phyloP scores from a whole-genome alignment of 1,284 basidiomycete genomes.

The Microbotryum lychnidis-dioicae region DNA sequence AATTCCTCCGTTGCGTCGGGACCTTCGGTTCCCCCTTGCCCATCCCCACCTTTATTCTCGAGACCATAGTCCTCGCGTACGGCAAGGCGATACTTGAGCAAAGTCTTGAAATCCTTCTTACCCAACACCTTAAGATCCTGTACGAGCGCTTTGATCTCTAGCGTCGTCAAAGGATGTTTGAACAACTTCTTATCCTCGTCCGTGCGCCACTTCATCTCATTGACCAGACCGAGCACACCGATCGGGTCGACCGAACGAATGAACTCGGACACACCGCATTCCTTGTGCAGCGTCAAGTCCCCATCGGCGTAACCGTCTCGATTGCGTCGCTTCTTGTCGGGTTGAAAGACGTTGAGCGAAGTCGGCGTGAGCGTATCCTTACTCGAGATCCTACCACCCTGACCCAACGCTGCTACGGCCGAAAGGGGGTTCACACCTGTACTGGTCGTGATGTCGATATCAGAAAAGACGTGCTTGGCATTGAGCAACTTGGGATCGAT shows the following conservation, averaged over 20 bases:
- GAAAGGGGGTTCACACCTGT: constrained; percentile 20
- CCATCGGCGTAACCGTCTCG: constrained; percentile 95
- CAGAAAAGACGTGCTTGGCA: constrained; percentile 96
- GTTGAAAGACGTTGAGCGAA: constrained; percentile 78
- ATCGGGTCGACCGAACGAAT: constrained; percentile 60
- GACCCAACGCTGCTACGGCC: background rate
- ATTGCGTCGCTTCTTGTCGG: constrained; percentile 88
- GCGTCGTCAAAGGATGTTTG: constrained; percentile 59
- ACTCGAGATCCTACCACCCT: constrained; percentile 22
- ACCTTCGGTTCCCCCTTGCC: constrained; percentile 43
- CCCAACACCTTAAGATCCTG: constrained; percentile 94
- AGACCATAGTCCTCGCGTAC: constrained; percentile 78
- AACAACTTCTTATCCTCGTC: constrained; percentile 85
- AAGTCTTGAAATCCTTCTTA: constrained; percentile 89
- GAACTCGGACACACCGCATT: constrained; percentile 64
- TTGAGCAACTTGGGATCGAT: constrained; percentile 99
- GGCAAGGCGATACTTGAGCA: constrained; percentile 83
- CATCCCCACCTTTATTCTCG: constrained; percentile 53
- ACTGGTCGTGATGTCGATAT: constrained; percentile 48
- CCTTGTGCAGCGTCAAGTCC: constrained; percentile 82
- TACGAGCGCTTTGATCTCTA: constrained; percentile 72
- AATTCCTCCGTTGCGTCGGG: constrained; percentile 69
- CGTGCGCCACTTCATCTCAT: constrained; percentile 67
- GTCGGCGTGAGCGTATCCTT: constrained; percentile 48
- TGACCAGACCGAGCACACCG: constrained; percentile 68